A percentile compares a stretch with the other conserved stretches of the same genome.
phyloP scores from a whole-genome alignment of 345 rosid genomes.

The Eucalyptus cladocalyx region DNA sequence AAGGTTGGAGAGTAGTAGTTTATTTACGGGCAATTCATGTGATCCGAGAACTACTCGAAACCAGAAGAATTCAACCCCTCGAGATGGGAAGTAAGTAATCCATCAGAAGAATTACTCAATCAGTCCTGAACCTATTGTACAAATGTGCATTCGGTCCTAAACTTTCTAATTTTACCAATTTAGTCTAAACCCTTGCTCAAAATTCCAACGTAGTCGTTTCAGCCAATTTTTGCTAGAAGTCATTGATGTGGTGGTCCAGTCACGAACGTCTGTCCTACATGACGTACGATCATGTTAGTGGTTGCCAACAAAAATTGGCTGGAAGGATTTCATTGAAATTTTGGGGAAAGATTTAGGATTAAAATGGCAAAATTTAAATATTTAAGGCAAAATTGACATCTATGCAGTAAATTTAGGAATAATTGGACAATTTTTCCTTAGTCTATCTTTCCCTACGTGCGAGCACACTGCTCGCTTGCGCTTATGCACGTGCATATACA shows the following conservation, averaged over 20 bases:
- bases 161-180: not conserved
- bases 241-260: accelerated
- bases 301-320: not conserved
- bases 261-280: not conserved
- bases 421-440: no score
- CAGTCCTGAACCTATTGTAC: no score
- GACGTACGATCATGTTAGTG: not conserved
- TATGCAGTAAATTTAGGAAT: no score
- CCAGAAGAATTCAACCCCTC: conserved; percentile 1
- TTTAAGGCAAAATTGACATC: no score
- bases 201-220: no score
- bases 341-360: no score
- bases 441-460: not conserved
- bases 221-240: no score
- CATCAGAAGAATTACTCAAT: not conserved
- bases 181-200: no score
- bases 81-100: conserved; percentile 10
- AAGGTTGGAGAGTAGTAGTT: conserved; percentile 7
- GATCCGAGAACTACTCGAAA: not conserved
- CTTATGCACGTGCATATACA: not conserved
- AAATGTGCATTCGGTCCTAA: not conserved
- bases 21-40: not conserved
- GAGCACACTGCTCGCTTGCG: not conserved
- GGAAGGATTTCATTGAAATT: not conserved
- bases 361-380: not conserved